A percentile compares a stretch with the other conserved stretches of the same genome.
Conservation (phyloP, 257 asterid species). For the Solanum pinnatisectum region DNA sequence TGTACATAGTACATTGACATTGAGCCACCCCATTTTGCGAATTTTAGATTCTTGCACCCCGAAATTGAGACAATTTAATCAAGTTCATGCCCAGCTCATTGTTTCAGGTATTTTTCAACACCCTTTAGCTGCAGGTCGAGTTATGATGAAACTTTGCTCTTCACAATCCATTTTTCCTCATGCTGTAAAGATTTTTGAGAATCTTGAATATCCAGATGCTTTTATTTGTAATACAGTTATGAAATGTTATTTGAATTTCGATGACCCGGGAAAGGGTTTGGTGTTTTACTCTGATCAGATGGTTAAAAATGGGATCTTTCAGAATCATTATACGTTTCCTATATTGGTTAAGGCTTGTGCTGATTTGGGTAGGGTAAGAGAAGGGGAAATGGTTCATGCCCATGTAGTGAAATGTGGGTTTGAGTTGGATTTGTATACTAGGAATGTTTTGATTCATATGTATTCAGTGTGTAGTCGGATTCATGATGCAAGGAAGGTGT, state of each 20-base stretch:
- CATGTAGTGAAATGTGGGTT: slow-evolving; percentile 20
- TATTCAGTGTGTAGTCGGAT: slow-evolving; percentile 6
- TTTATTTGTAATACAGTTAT: slow-evolving; percentile 25
- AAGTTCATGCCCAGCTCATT: slow-evolving; percentile 23
- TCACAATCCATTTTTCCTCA: background rate
- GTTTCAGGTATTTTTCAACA: slow-evolving; percentile 20
- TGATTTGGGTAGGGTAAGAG: slow-evolving; percentile 11
- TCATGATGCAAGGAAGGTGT: slow-evolving; percentile 21
- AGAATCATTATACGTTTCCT: slow-evolving; percentile 27
- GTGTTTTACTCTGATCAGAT: slow-evolving; percentile 15
- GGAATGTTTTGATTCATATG: slow-evolving; percentile 21
- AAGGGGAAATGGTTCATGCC: slow-evolving; percentile 19
- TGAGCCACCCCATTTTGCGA: slow-evolving; percentile 22
- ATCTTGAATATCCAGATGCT: slow-evolving; percentile 27
- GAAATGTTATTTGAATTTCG: slow-evolving; percentile 13
- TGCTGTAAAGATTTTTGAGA: slow-evolving; percentile 13
- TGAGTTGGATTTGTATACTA: slow-evolving; percentile 22
- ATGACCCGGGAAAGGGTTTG: slow-evolving; percentile 15
- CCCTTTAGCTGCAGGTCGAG: slow-evolving; percentile 25
- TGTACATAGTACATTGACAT: background rate
- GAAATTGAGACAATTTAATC: slow-evolving; percentile 11
- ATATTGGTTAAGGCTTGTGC: slow-evolving; percentile 24
- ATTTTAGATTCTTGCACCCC: slow-evolving; percentile 9
- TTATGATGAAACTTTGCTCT: slow-evolving; percentile 21
- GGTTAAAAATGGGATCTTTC: slow-evolving; percentile 18